Evolutionary conservation across 2,329 filamentous ascomycete species (phyloP), one percentile per base, ranked within the genome.

Genomic region (Aspergillus fijiensis): DNA sequence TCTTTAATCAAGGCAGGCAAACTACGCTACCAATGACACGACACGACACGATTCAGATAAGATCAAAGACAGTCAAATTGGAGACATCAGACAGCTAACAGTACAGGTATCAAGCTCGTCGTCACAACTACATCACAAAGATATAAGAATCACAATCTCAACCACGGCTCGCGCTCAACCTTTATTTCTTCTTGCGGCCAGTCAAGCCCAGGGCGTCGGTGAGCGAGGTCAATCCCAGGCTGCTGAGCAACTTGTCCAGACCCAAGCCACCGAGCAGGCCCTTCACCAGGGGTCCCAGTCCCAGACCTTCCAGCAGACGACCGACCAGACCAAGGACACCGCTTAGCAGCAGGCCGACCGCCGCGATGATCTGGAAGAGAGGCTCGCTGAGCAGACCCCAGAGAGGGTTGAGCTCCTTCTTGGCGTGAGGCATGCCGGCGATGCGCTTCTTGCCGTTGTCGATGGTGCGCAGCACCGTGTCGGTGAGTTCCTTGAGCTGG

Each of bases 341-440:
- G 55, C 82, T 88, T 62, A 97, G 82, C 64, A 96, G 77, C 60
- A 96, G 79, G 23, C 93, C 93, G 50, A 96, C 92, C 11, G 91
- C 92, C 9, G 92, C 91, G 52, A 96, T 84, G 73, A 96, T 96
- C 83, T 97, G 93, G 84, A 92, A 91, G 23, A 96, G 81, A 11
- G 93, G 93, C 82, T 96, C 91, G 39, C 70, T 72, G 7, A 77
- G 70, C 52, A 96, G 81, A 31, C 82, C 87, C 92, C 92, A 96
- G 31, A 97, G 86, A 11, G 93, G 92, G 80, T 94, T 96, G 62
- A 96, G 84, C 81, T 94, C 88, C 84, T 96, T 94, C 88, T 96
- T 96, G 49, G 92, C 93, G 67, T 96, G 90, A 5, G 93, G 92
- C 90, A 96, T 95, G 72, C 91, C 90, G 71, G 90, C 87, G 62